Evolutionary conservation across 345 rosid species (phyloP).

Genomic region (Ailanthus altissimus): DNA sequence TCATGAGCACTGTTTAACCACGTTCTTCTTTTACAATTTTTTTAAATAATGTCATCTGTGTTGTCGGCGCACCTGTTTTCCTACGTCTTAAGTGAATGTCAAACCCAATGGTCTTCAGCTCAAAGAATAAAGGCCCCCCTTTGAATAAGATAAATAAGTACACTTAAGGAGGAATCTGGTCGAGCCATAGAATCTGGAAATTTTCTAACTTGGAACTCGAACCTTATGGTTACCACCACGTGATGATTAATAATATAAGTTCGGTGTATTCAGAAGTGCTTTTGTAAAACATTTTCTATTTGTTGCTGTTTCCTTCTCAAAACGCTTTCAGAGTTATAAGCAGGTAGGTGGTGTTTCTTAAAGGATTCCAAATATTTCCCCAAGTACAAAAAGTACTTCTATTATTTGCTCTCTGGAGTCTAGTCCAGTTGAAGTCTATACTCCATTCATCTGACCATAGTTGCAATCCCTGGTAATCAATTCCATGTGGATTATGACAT

Average conservation of each 20-base stretch:
- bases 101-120: neutral
- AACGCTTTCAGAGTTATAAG: neutral
- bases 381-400: neutral
- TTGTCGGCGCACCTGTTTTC: neutral
- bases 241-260: too few relatives aligned
- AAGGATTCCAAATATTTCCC: neutral
- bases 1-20: neutral
- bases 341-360: neutral
- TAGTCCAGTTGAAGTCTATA: too few relatives aligned
- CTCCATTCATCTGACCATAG: neutral
- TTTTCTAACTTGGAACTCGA: too few relatives aligned
- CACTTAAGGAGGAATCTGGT: too few relatives aligned
- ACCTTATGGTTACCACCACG: too few relatives aligned
- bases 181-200: too few relatives aligned
- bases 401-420: too few relatives aligned
- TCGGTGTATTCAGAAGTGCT: too few relatives aligned
- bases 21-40: neutral
- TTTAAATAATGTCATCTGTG: neutral
- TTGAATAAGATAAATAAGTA: too few relatives aligned
- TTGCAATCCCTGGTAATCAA: neutral
- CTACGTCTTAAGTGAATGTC: neutral
- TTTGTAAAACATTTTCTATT: neutral
- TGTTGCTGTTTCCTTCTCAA: neutral
- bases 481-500: neutral
- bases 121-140: neutral